Conservation (phyloP, 179 eudicot species). For the Beta corolliflora region DNA sequence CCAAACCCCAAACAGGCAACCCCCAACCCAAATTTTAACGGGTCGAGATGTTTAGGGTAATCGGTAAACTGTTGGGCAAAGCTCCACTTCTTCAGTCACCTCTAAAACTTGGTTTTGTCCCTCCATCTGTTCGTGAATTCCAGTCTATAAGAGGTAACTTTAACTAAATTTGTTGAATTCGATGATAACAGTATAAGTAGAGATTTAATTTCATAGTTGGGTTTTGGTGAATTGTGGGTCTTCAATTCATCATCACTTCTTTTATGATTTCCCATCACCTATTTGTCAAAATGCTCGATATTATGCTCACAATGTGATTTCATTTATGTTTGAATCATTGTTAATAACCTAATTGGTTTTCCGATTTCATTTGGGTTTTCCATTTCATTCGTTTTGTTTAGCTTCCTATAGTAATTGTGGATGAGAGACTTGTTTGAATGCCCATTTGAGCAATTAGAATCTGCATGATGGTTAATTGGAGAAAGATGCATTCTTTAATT, state of each 20-base stretch:
- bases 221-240: not conserved
- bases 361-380: not conserved
- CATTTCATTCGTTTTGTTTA: not conserved
- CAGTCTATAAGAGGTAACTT: conserved; percentile 30
- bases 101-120: conserved; percentile 12
- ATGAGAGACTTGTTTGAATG: not conserved
- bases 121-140: conserved; percentile 6
- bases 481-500: not conserved
- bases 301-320: not conserved
- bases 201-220: not conserved
- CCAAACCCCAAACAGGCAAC: conserved; percentile 11
- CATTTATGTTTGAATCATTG: not conserved
- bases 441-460: not conserved
- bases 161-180: not conserved
- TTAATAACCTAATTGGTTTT: too few relatives aligned
- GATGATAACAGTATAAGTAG: too few relatives aligned
- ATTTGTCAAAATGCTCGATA: conserved; percentile 30
- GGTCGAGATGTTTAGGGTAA: conserved; percentile 23
- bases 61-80: conserved; percentile 29
- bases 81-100: not conserved
- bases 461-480: not conserved
- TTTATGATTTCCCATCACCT: conserved; percentile 20
- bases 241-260: not conserved
- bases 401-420: not conserved
- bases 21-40: not conserved